These are phyloP conservation scores for Didymella sp. DNA, from an alignment of 2,329 filamentous ascomycete genomes.

Conservation along the genomic window DNA sequence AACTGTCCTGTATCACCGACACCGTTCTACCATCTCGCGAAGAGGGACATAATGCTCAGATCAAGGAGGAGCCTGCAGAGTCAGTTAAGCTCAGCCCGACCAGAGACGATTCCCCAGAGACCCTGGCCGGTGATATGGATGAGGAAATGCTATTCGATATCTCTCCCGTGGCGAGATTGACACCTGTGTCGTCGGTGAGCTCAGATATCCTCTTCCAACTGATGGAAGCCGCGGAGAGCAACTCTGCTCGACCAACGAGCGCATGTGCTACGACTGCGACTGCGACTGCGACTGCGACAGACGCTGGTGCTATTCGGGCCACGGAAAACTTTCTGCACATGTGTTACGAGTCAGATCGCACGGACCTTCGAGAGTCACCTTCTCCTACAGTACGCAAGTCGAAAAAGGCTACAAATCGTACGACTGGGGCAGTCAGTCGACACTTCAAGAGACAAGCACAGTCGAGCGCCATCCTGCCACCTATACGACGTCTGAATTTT, in stretches of 20 bases:
- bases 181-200: not conserved
- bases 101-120: not conserved
- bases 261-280: too few species aligned
- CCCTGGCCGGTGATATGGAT: not conserved
- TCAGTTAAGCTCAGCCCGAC: too few species aligned
- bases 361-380: constrained; percentile 1
- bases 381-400: not conserved
- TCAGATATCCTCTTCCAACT: not conserved
- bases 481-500: not conserved
- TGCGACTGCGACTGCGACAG: too few species aligned
- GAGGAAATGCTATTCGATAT: not conserved
- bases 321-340: not conserved
- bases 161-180: not conserved
- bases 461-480: not conserved
- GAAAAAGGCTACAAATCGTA: not conserved
- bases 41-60: too few species aligned
- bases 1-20: not conserved
- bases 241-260: not conserved
- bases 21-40: not conserved
- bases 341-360: constrained; percentile 2
- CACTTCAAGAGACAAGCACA: not conserved
- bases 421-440: not conserved
- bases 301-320: too few species aligned
- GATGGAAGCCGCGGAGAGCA: not conserved
- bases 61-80: not conserved